A percentile compares a stretch with the other conserved stretches of the same genome.
Conservation (phyloP, 257 asterid species). For the Misopates orontium region DNA sequence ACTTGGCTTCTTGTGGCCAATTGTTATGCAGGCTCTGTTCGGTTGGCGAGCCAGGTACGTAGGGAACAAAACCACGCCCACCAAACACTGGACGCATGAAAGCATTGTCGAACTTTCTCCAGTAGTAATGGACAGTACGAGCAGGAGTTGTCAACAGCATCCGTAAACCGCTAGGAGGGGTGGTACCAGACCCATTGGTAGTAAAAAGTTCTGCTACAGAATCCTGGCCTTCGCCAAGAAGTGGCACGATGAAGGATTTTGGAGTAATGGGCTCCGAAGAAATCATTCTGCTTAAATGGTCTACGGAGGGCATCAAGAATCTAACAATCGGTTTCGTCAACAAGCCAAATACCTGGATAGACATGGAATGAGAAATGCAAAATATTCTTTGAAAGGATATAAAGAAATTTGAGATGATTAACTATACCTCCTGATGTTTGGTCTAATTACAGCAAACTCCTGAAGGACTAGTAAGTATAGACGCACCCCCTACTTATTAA, state of each 20-base stretch:
- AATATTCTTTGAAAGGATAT: neutral
- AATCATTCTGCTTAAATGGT: neutral
- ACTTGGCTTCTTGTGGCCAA: conserved; percentile 36
- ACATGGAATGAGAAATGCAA: neutral
- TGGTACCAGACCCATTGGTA: neutral
- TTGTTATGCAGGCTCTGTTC: conserved; percentile 40
- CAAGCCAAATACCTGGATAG: conserved; percentile 59
- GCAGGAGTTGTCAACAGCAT: conserved; percentile 53
- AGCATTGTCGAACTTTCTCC: conserved; percentile 63
- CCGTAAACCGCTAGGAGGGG: conserved; percentile 35
- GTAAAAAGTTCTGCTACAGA: conserved; percentile 18
- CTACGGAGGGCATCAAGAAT: conserved; percentile 41
- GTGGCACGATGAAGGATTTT: conserved; percentile 34
- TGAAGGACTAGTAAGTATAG: neutral
- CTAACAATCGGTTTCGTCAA: conserved; percentile 63
- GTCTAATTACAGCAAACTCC: too few relatives aligned
- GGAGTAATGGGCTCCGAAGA: conserved; percentile 42
- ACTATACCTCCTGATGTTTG: too few relatives aligned
- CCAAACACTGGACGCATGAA: conserved; percentile 76
- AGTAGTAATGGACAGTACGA: conserved; percentile 46
- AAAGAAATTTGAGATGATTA: too few relatives aligned
- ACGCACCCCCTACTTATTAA: neutral
- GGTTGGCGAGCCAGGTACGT: conserved; percentile 49
- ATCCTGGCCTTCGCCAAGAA: conserved; percentile 34
- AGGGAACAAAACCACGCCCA: conserved; percentile 51